Base-by-base conservation (phyloP, 305 asterid genomes). In the Rubia peregrina region DNA sequence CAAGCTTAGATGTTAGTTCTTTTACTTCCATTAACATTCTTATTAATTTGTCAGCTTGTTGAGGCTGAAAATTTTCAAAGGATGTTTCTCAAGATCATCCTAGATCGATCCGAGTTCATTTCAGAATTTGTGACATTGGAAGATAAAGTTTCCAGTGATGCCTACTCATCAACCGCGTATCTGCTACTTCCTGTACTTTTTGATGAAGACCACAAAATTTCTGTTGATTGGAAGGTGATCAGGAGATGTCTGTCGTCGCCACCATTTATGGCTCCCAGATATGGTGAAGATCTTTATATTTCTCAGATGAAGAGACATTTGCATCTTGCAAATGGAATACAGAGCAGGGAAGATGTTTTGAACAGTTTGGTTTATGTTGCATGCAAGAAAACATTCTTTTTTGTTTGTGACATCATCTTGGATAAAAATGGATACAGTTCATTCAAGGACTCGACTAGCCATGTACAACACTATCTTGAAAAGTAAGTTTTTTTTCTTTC, bases 311-410 rank as follows among this genome's bases (percentile, higher is more conserved):
- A 79, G 49, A 67, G 71, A 65, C 73, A 70, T 65, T 78, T 95
- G 80, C 88, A 85, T 80, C 99, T 95, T 75, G 90, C 90, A 72
- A 85, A 87, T 82, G 98, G 95, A 73, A 72, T 76, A 68, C 78
- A 76, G 78, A 86, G 85, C 49, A 46, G 71, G 56, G 70, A 83
- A 71, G 96, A 95, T 80, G 81, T 86, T 65, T 78, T 82, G 71
- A 79, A 84, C 80, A 90, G 99, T 86, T 86, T 91, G 91, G 95
- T 91, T 62, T 95, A 90, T 78, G 92, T 87, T 70, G 95, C 96
- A 43, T 85, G 90, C 87, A 92, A 77, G 81, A 63, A 77, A 43
- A 85, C 71, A 30, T 95, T 90, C 84, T 92, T 79, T 89, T 91
- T 95, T 78, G 76, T 95, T 74, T 78, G 91, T 75, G 99, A 83